Conservation (phyloP, 2,329 filamentous ascomycete species). For the Apiospora koreana region DNA sequence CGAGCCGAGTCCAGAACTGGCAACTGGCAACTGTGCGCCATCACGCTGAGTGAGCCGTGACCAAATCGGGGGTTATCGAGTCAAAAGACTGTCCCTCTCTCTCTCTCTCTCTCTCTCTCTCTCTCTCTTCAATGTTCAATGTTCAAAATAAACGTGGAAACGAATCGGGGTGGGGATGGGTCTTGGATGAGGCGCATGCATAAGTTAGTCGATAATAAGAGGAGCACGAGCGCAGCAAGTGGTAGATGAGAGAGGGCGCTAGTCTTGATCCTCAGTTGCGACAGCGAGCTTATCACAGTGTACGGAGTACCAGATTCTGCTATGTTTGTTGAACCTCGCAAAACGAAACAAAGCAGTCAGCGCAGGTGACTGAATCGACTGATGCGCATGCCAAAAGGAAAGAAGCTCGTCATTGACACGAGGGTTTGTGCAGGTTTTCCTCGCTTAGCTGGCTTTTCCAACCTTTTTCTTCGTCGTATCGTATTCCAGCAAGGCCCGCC, state of each 20-base stretch:
- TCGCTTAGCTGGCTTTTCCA: constrained; percentile 1
- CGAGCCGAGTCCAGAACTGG: neutral
- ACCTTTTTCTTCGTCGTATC: neutral
- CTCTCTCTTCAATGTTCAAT: too few species aligned
- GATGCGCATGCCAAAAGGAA: neutral
- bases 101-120: too few species aligned
- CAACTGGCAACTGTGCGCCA: neutral
- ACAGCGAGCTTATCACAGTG: neutral
- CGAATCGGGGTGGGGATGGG: neutral
- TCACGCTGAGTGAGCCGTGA: constrained; percentile 2
- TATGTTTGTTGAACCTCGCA: neutral
- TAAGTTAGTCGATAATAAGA: neutral
- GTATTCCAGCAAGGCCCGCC: neutral
- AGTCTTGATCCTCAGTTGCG: neutral
- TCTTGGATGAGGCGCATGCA: constrained; percentile 5
- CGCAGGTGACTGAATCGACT: neutral
- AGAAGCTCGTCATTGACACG: neutral
- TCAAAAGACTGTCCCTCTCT: neutral
- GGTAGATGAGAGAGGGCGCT: neutral
- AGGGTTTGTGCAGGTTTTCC: neutral
- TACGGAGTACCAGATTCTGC: neutral
- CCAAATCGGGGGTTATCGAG: neutral
- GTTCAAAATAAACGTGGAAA: neutral
- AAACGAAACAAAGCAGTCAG: neutral
- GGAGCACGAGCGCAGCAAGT: neutral